Conservation (phyloP, 2,329 filamentous ascomycete genomes). For the Pseudogymnoascus sp. region DNA sequence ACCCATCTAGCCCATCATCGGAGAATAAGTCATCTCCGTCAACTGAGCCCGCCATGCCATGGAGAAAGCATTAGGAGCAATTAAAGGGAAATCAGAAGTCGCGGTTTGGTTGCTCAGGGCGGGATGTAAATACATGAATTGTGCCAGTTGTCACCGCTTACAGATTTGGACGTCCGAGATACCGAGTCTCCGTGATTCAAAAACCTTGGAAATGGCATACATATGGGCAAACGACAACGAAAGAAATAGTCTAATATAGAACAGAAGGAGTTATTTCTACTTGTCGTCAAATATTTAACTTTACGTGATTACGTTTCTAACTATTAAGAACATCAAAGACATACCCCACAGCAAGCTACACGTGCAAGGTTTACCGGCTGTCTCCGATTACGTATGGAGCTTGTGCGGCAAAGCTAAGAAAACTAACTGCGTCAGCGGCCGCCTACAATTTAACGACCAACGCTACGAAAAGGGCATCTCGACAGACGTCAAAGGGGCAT, state of each 20-base stretch:
- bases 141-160: neutral
- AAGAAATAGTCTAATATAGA: neutral
- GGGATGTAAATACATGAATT: slow-evolving; percentile 3
- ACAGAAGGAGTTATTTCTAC: neutral
- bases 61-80: slow-evolving; percentile 26
- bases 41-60: slow-evolving; percentile 31
- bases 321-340: neutral
- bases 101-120: neutral
- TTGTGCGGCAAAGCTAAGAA: slow-evolving; percentile 10
- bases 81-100: neutral
- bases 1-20: slow-evolving; percentile 55
- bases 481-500: slow-evolving; percentile 7
- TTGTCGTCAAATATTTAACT: neutral
- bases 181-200: neutral
- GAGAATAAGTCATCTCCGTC: slow-evolving; percentile 50
- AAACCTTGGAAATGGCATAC: neutral
- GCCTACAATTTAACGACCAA: slow-evolving; percentile 6
- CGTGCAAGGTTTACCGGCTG: neutral
- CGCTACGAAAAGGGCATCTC: slow-evolving; percentile 5
- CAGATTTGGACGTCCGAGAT: neutral
- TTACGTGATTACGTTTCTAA: neutral
- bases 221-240: neutral
- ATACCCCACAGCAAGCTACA: neutral
- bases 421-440: slow-evolving; percentile 8
- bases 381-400: slow-evolving; percentile 5